Evolutionary conservation across 768 basidiomycete species (phyloP), one percentile per base, ranked within the genome.

Genomic region (Lactarius psammicola): DNA sequence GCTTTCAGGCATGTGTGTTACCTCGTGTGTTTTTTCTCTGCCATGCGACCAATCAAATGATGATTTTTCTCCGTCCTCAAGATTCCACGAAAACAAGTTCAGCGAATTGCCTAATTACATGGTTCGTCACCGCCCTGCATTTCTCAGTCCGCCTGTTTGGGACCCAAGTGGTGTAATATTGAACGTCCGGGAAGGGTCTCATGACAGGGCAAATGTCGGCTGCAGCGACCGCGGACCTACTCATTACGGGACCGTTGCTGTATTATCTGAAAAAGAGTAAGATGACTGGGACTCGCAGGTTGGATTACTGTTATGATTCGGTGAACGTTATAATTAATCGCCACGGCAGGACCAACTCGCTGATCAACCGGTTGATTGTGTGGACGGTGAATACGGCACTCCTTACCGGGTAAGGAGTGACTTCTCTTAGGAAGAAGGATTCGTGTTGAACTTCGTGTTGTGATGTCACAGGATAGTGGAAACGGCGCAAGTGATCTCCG

Each of bases 231-330:
- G 62, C 56, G 6, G 66, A 59, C 33, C 38, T 44, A 20, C 44
- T 63, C 38, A 62, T 67, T 30, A 58, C 61, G n/a, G 64, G 30
- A n/a, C 17, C 59, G n/a, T 56, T 69, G n/a, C 17, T 60, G 33
- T 69, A 67, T 26, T 63, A 58, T 55, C 55, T 66, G 46, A 58
- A 62, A n/a, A 59, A 60, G 56, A 62, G 58, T 18, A 62, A 56
- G 34, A 7, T 33, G 11, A 38, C 28, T 15, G 56, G 34, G 36
- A 54, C 51, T 40, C 28, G 30, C 51, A 53, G 20, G 60, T 54
- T 20, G 2, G 13, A 8, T 59, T 33, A 51, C 15, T 11, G 23
- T 46, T 46, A 40, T 17, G 17, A 30, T 15, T 59, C 20, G 9
- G 42, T 31, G 20, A 59, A 20, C 26, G 40, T 11, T 31, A 30